Conservation (phyloP, 1,284 basidiomycete genomes). For the Rhizoctonia solani region DNA sequence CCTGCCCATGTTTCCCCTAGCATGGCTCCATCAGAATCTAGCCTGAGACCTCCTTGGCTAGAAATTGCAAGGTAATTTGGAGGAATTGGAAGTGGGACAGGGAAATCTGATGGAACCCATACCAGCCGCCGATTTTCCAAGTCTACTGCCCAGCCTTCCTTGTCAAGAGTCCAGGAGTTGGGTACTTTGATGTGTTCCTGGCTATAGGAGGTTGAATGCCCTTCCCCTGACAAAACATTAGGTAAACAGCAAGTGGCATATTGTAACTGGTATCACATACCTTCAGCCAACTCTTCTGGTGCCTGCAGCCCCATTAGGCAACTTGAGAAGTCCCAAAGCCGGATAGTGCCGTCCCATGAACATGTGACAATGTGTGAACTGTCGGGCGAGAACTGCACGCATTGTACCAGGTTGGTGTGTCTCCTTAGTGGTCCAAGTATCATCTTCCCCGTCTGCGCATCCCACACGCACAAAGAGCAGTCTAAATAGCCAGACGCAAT, state of each 20-base stretch:
- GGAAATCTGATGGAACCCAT: not conserved
- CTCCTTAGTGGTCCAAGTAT: not conserved
- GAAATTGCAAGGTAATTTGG: not conserved
- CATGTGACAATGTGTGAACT: not conserved
- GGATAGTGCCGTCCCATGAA: not conserved
- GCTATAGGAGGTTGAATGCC: not conserved
- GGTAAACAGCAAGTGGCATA: not conserved
- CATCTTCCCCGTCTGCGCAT: not conserved
- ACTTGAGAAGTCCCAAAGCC: conserved; percentile 14
- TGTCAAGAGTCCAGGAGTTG: not conserved
- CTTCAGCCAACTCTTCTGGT: no score
- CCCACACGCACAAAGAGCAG: not conserved
- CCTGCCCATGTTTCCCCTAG: not conserved
- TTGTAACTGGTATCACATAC: not conserved
- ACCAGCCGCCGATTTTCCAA: not conserved
- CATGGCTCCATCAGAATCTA: not conserved
- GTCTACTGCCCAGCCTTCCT: not conserved
- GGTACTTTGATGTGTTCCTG: not conserved
- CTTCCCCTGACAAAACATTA: not conserved
- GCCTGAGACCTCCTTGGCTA: not conserved
- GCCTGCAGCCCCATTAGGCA: not conserved
- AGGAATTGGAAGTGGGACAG: not conserved
- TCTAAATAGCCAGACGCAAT: no score
- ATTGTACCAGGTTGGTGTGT: not conserved
- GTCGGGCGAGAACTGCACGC: not conserved